A percentile compares a stretch with the other conserved stretches of the same genome.
Evolutionary conservation across 1,284 basidiomycete genomes (phyloP).

Genomic region (Moniliophthora roreri): DNA sequence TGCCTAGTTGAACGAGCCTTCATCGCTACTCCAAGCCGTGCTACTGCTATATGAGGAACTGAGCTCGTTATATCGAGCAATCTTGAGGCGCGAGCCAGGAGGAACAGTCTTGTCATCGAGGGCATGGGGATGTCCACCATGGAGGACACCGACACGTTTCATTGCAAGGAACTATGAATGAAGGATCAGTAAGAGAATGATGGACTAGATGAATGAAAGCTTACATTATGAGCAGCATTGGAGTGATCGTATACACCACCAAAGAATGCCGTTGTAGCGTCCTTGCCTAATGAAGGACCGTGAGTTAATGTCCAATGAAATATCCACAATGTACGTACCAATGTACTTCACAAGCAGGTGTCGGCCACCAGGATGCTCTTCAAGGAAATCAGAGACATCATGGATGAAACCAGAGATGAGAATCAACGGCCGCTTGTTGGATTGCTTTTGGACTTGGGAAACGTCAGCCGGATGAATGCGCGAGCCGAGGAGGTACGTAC

Average conservation of each 20-base stretch:
- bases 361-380: conserved; percentile 85
- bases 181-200: conserved; percentile 5
- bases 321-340: conserved; percentile 72
- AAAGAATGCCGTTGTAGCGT: conserved; percentile 92
- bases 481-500: conserved; percentile 39
- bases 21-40: conserved; percentile 43
- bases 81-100: conserved; percentile 67
- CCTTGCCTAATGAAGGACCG: conserved; percentile 51
- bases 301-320: conserved; percentile 75
- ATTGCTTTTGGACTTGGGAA: conserved; percentile 67
- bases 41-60: conserved; percentile 47
- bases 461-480: conserved; percentile 11
- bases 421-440: conserved; percentile 74
- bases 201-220: conserved; percentile 21
- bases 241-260: conserved; percentile 94
- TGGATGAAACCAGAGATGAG: conserved; percentile 91
- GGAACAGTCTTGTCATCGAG: conserved; percentile 61
- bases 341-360: conserved; percentile 65
- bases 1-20: conserved; percentile 6
- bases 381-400: conserved; percentile 83
- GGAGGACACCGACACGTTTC: conserved; percentile 88
- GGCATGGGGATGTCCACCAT: conserved; percentile 67
- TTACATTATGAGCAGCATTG: conserved; percentile 85
- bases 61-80: conserved; percentile 65
- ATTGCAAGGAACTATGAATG: conserved; percentile 44